phyloP scores from a whole-genome alignment of 2,329 filamentous ascomycete species.

The Sordariomycetes sp. region DNA sequence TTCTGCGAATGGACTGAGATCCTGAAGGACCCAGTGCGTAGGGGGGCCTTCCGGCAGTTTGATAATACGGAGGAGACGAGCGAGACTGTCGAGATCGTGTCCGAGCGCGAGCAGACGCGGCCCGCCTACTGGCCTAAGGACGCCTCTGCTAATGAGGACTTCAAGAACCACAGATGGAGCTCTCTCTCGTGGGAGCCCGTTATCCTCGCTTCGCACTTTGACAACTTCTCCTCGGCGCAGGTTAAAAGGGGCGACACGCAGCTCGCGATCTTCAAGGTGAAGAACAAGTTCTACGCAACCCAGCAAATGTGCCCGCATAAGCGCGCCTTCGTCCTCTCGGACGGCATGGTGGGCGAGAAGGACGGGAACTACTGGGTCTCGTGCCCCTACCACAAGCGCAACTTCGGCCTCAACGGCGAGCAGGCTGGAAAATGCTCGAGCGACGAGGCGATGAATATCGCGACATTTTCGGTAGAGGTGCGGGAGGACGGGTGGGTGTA shows the following conservation, averaged over 20 bases:
- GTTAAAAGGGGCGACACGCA: slow-evolving; percentile 84
- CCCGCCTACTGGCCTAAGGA: slow-evolving; percentile 63
- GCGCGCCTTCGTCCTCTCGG: slow-evolving; percentile 76
- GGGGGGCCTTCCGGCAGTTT: slow-evolving; percentile 67
- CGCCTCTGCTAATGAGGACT: slow-evolving; percentile 55
- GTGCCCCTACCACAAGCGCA: slow-evolving; percentile 82
- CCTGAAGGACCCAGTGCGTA: slow-evolving; percentile 53
- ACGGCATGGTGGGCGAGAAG: slow-evolving; percentile 68
- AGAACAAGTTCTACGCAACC: slow-evolving; percentile 68
- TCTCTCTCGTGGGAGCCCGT: slow-evolving; percentile 69
- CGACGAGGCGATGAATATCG: slow-evolving; percentile 64
- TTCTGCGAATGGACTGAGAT: slow-evolving; percentile 91
- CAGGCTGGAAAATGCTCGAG: slow-evolving; percentile 57
- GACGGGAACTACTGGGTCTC: slow-evolving; percentile 48
- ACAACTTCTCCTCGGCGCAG: slow-evolving; percentile 60
- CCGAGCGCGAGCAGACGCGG: slow-evolving; percentile 59
- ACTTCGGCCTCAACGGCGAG: slow-evolving; percentile 53
- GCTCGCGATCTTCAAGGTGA: slow-evolving; percentile 73
- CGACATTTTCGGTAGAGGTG: slow-evolving; percentile 67
- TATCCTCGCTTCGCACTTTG: slow-evolving; percentile 57
- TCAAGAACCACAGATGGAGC: slow-evolving; percentile 27
- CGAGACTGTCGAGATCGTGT: slow-evolving; percentile 55
- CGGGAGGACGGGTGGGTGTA: slow-evolving; percentile 64
- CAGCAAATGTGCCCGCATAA: slow-evolving; percentile 96
- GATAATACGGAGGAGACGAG: slow-evolving; percentile 64